A percentile compares a stretch with the other conserved stretches of the same genome.
Evolutionary conservation across 768 basidiomycete species (phyloP).

Genomic region (Grammothele lineata): DNA sequence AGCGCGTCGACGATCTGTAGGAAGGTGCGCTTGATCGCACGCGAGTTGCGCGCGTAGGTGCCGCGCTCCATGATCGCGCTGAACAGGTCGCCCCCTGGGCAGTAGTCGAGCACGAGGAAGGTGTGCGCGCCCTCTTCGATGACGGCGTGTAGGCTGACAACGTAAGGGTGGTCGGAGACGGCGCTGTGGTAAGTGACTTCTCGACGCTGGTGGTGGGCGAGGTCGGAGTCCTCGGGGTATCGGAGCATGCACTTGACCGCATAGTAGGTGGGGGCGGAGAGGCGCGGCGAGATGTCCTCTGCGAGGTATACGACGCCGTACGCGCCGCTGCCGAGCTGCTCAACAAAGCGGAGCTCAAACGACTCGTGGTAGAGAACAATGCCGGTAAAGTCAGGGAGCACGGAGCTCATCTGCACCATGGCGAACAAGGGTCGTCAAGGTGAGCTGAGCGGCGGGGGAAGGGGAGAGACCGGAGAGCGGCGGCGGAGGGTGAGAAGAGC

Average conservation of each 20-base stretch:
- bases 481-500: neutral
- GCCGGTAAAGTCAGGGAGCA: conserved; percentile 23
- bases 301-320: conserved; percentile 28
- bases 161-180: conserved; percentile 17
- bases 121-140: conserved; percentile 23
- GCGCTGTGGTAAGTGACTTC: conserved; percentile 22
- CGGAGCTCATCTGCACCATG: conserved; percentile 23
- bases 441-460: neutral
- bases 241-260: conserved; percentile 26
- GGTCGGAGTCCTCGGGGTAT: conserved; percentile 18
- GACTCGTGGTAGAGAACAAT: conserved; percentile 11
- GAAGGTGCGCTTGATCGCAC: conserved; percentile 42
- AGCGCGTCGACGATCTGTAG: conserved; percentile 51
- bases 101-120: conserved; percentile 30
- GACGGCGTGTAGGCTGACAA: conserved; percentile 23
- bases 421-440: too few relatives aligned
- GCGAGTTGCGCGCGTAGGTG: conserved; percentile 38
- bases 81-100: conserved; percentile 42
- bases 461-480: neutral
- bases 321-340: conserved; percentile 21
- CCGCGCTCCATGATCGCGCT: conserved; percentile 36
- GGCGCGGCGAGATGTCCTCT: conserved; percentile 15
- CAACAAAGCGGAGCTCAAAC: conserved; percentile 16
- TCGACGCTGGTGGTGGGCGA: conserved; percentile 17
- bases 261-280: conserved; percentile 10